Evolutionary conservation across 169 alveolate species (phyloP).

Genomic region (Perkinsus chesapeaki): DNA sequence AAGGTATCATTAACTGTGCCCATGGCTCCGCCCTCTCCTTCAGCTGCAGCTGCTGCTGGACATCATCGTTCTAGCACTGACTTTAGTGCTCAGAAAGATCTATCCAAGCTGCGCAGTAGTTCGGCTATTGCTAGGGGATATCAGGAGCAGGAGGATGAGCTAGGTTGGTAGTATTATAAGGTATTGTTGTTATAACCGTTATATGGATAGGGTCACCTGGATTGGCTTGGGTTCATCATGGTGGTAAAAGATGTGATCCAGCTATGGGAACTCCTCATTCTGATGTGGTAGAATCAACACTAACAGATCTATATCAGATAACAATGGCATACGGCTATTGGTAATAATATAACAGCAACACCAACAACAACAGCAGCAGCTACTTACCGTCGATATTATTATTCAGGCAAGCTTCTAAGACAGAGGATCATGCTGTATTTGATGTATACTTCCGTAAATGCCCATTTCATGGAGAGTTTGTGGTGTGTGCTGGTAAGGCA

Average conservation of each 20-base stretch:
- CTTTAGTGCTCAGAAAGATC: background rate
- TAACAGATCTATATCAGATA: constrained; percentile 33
- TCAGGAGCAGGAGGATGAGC: background rate
- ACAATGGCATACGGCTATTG: constrained; percentile 38
- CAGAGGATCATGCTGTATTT: constrained; percentile 59
- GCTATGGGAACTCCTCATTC: background rate
- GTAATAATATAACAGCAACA: too few species aligned
- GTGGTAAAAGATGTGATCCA: background rate
- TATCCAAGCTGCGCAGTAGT: background rate
- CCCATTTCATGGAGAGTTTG: constrained; percentile 75
- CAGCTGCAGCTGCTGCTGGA: background rate
- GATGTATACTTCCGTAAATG: constrained; percentile 73
- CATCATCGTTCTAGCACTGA: background rate
- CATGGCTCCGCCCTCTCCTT: background rate
- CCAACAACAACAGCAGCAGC: background rate
- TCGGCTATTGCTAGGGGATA: background rate
- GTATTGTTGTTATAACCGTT: background rate
- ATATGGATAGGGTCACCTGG: background rate
- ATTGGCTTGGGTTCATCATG: background rate
- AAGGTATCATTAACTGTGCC: too few species aligned
- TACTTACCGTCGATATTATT: background rate
- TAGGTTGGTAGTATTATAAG: too few species aligned
- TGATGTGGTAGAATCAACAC: background rate
- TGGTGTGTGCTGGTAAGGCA: constrained; percentile 51
- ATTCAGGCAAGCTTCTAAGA: constrained; percentile 28